phyloP scores from a whole-genome alignment of 768 basidiomycete genomes.

The Termitomyces eurrhizus region DNA sequence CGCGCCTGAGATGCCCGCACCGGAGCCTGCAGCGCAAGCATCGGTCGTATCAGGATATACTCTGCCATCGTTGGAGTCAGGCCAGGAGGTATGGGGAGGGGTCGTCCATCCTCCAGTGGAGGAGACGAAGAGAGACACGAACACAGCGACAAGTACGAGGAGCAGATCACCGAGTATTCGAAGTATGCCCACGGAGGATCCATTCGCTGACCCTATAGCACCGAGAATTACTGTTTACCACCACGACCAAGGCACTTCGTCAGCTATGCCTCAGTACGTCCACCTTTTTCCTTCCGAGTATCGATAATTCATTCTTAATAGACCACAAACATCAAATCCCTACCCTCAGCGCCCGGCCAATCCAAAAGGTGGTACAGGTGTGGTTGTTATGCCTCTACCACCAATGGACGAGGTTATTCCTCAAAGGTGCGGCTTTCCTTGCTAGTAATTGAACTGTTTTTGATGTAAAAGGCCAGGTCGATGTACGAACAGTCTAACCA shows the following conservation, averaged over 20 bases:
- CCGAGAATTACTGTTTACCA: slow-evolving; percentile 24
- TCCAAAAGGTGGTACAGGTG: slow-evolving; percentile 22
- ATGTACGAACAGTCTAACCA: slow-evolving; percentile 20
- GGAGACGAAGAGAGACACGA: slow-evolving; percentile 4
- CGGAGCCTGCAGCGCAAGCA: slow-evolving; percentile 7
- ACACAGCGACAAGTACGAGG: slow-evolving; percentile 8
- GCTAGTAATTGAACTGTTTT: not conserved
- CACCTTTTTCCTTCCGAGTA: not conserved
- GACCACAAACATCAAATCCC: slow-evolving; percentile 16
- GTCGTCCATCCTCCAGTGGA: not conserved
- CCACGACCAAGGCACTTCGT: slow-evolving; percentile 4
- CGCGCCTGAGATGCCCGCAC: slow-evolving; percentile 7
- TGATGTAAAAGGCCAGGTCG: slow-evolving; percentile 13
- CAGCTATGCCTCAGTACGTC: slow-evolving; percentile 30
- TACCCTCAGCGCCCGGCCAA: slow-evolving; percentile 18
- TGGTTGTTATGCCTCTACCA: slow-evolving; percentile 40
- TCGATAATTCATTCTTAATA: not conserved
- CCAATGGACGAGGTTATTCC: slow-evolving; percentile 36
- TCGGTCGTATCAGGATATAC: not conserved
- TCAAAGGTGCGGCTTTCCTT: slow-evolving; percentile 19
- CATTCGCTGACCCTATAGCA: slow-evolving; percentile 30
- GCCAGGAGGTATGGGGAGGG: slow-evolving; percentile 19
- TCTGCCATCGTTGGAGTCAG: slow-evolving; percentile 12
- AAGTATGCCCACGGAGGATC: slow-evolving; percentile 21
- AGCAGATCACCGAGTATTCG: slow-evolving; percentile 15